These are phyloP conservation scores for Exophiala spinifera DNA, from an alignment of 2,329 filamentous ascomycete genomes.

Conservation along the genomic window DNA sequence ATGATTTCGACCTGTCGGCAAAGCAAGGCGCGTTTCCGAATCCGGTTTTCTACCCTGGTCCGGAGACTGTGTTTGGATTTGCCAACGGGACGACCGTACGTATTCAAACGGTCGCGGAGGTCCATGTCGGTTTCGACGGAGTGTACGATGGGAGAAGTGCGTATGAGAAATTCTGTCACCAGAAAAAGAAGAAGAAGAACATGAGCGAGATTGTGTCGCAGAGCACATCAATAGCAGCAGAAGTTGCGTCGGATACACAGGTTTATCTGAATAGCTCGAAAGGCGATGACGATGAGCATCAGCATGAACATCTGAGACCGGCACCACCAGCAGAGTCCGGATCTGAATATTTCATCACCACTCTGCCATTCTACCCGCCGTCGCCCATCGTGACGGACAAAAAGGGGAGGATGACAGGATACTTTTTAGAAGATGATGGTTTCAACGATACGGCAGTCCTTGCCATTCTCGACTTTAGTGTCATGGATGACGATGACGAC, in stretches of 20 bases:
- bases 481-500: conserved; percentile 15
- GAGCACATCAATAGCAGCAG: too few relatives aligned
- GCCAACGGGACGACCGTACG: conserved; percentile 30
- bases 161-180: neutral
- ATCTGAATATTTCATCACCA: conserved; percentile 21
- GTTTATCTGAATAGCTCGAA: too few relatives aligned
- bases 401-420: conserved; percentile 41
- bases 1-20: neutral
- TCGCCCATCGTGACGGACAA: conserved; percentile 33
- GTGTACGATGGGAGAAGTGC: conserved; percentile 31
- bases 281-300: too few relatives aligned
- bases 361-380: conserved; percentile 36
- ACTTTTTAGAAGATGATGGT: conserved; percentile 38
- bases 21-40: conserved; percentile 16
- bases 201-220: too few relatives aligned
- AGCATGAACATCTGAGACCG: too few relatives aligned
- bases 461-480: conserved; percentile 41
- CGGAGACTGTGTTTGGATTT: conserved; percentile 29
- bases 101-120: conserved; percentile 27
- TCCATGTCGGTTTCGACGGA: conserved; percentile 29
- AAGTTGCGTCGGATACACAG: too few relatives aligned
- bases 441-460: conserved; percentile 45
- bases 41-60: conserved; percentile 28
- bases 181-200: too few relatives aligned
- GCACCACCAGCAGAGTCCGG: neutral